Evolutionary conservation across 2,329 filamentous ascomycete genomes (phyloP).

Genomic region (Pestalotiopsis sp.): DNA sequence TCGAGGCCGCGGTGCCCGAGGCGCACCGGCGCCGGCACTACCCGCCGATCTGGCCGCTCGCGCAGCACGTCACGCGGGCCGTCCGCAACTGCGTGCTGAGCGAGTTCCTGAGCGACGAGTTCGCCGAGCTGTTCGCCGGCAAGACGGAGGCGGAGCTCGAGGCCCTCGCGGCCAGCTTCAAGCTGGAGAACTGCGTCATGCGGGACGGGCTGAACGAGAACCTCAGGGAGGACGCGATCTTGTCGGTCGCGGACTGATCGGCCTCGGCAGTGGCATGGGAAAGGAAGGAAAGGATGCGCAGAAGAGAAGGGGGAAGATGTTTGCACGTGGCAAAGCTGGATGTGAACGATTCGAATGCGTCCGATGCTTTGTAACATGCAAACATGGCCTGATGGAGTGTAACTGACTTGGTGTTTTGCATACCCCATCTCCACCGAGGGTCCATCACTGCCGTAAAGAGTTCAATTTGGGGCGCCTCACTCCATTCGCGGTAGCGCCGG

Average conservation of each 20-base stretch:
- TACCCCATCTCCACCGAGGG: neutral
- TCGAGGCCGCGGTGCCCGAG: neutral
- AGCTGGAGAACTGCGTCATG: conserved; percentile 53
- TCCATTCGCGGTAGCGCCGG: neutral
- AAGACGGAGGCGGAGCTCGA: conserved; percentile 54
- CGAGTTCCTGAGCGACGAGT: conserved; percentile 52
- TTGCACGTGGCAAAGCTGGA: neutral
- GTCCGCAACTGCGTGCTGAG: conserved; percentile 32
- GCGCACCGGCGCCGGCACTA: neutral
- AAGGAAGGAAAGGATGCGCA: neutral
- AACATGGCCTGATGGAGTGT: too few species aligned
- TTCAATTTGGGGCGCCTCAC: neutral
- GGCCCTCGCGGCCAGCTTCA: conserved; percentile 50
- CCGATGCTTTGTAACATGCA: too few species aligned
- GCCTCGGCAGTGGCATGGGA: neutral
- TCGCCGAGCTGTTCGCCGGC: conserved; percentile 53
- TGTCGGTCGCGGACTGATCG: neutral
- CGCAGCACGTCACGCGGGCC: neutral
- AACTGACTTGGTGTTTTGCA: neutral
- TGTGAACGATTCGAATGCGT: neutral
- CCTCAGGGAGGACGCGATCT: conserved; percentile 41
- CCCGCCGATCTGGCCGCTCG: neutral
- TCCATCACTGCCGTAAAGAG: neutral
- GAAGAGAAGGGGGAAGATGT: neutral
- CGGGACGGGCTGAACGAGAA: conserved; percentile 52